phyloP scores from a whole-genome alignment of 2,329 filamentous ascomycete genomes.

The Colletotrichum sansevieriae region DNA sequence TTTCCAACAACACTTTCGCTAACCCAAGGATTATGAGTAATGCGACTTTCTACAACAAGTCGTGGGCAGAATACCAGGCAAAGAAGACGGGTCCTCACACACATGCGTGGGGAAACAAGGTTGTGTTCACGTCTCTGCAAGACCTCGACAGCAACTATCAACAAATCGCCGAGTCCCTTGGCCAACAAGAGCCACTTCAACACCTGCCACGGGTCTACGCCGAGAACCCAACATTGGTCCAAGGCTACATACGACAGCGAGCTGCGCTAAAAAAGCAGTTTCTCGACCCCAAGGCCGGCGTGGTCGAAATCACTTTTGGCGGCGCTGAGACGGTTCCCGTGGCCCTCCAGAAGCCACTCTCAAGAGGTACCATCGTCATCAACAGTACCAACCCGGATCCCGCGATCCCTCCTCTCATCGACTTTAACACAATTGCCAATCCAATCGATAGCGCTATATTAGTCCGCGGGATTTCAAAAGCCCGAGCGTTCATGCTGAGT shows the following conservation, averaged over 20 bases:
- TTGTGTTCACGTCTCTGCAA: conserved; percentile 43
- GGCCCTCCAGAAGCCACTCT: conserved; percentile 45
- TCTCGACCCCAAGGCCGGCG: conserved; percentile 37
- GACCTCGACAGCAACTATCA: conserved; percentile 36
- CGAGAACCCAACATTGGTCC: conserved; percentile 36
- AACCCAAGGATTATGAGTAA: conserved; percentile 44
- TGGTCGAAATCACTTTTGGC: conserved; percentile 44
- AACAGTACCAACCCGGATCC: conserved; percentile 44
- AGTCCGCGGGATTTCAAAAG: conserved; percentile 39
- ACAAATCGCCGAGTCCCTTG: conserved; percentile 30
- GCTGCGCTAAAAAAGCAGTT: conserved; percentile 40
- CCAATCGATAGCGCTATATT: conserved; percentile 43
- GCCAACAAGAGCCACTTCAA: conserved; percentile 41
- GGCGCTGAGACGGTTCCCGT: conserved; percentile 38
- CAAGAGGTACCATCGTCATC: conserved; percentile 44
- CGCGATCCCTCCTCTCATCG: conserved; percentile 41
- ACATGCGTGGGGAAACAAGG: conserved; percentile 43
- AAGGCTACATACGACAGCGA: conserved; percentile 41
- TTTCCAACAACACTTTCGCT: conserved; percentile 31
- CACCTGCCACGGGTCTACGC: conserved; percentile 43
- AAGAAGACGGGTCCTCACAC: conserved; percentile 46
- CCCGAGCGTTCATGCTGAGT: conserved; percentile 43
- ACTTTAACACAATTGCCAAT: conserved; percentile 44
- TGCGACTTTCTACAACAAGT: conserved; percentile 43
- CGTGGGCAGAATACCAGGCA: conserved; percentile 43